phyloP scores from a whole-genome alignment of 2,329 filamentous ascomycete species.

The Monosporascus sp. region DNA sequence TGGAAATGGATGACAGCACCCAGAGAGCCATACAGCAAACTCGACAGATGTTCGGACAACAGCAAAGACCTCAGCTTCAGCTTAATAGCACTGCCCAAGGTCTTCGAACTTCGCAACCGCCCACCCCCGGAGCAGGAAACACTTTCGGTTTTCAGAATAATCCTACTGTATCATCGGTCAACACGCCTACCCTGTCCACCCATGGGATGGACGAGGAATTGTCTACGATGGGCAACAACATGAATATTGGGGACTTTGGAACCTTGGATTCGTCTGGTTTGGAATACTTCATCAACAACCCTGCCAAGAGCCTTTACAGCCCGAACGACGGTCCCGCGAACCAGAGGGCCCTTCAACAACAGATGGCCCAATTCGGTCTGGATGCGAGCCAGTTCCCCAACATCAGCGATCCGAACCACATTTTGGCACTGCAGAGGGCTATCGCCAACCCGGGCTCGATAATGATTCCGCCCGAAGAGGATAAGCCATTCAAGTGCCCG shows the following conservation, averaged over 20 bases:
- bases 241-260: slow-evolving; percentile 53
- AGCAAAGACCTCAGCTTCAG: slow-evolving; percentile 67
- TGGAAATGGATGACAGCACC: slow-evolving; percentile 56
- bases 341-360: slow-evolving; percentile 60
- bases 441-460: slow-evolving; percentile 46
- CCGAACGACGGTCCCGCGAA: slow-evolving; percentile 68
- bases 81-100: slow-evolving; percentile 78
- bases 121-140: slow-evolving; percentile 68
- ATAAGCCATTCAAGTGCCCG: slow-evolving; percentile 95
- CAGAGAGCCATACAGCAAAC: slow-evolving; percentile 65
- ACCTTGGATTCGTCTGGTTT: slow-evolving; percentile 46
- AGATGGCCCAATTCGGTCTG: slow-evolving; percentile 67
- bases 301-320: slow-evolving; percentile 88
- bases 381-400: slow-evolving; percentile 70
- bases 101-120: slow-evolving; percentile 77
- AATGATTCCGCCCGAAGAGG: slow-evolving; percentile 74
- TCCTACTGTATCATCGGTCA: slow-evolving; percentile 93
- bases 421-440: slow-evolving; percentile 46
- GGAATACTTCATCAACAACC: slow-evolving; percentile 76
- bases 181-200: slow-evolving; percentile 84
- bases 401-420: slow-evolving; percentile 66
- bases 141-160: slow-evolving; percentile 83
- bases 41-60: slow-evolving; percentile 62
- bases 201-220: slow-evolving; percentile 70
- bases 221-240: slow-evolving; percentile 53